Evolutionary conservation across 371 early-diverging fungal species (phyloP).

Genomic region (Mucor ambiguus): DNA sequence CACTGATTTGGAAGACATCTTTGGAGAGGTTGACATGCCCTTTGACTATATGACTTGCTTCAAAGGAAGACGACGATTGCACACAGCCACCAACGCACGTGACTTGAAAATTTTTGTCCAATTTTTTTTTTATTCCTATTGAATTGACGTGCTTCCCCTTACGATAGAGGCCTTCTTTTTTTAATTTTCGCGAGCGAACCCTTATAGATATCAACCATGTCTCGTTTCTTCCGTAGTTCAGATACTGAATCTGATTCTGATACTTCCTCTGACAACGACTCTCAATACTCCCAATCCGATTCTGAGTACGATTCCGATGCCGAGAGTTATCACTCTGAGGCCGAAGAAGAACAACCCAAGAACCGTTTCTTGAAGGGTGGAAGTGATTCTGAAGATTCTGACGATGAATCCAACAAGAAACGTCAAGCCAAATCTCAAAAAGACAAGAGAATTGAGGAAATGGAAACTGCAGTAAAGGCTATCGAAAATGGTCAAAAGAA

Average conservation of each 20-base stretch:
- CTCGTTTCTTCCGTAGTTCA: slow-evolving; percentile 67
- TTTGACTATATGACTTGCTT: not conserved
- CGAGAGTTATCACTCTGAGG: slow-evolving; percentile 41
- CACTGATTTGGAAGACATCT: not conserved
- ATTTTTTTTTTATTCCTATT: slow-evolving; percentile 12
- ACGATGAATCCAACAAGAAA: slow-evolving; percentile 73
- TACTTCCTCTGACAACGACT: slow-evolving; percentile 60
- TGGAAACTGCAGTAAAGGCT: slow-evolving; percentile 61
- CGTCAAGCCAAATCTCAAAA: slow-evolving; percentile 81
- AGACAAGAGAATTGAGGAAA: slow-evolving; percentile 83
- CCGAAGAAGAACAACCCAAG: slow-evolving; percentile 38
- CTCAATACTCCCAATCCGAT: slow-evolving; percentile 59
- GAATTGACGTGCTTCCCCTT: slow-evolving; percentile 13
- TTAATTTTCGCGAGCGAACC: slow-evolving; percentile 7
- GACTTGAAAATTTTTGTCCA: slow-evolving; percentile 21
- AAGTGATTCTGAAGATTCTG: slow-evolving; percentile 58
- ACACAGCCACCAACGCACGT: slow-evolving; percentile 20
- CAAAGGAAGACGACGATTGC: slow-evolving; percentile 2
- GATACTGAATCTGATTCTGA: slow-evolving; percentile 61
- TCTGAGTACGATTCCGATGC: slow-evolving; percentile 52
- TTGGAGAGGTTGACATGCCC: not conserved
- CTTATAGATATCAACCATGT: slow-evolving; percentile 32
- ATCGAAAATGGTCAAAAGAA: slow-evolving; percentile 83
- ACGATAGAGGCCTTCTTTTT: slow-evolving; percentile 8
- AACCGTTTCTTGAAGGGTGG: slow-evolving; percentile 52